Base-by-base conservation (phyloP, 2,329 filamentous ascomycete genomes). In the Claviceps quebecensis region DNA sequence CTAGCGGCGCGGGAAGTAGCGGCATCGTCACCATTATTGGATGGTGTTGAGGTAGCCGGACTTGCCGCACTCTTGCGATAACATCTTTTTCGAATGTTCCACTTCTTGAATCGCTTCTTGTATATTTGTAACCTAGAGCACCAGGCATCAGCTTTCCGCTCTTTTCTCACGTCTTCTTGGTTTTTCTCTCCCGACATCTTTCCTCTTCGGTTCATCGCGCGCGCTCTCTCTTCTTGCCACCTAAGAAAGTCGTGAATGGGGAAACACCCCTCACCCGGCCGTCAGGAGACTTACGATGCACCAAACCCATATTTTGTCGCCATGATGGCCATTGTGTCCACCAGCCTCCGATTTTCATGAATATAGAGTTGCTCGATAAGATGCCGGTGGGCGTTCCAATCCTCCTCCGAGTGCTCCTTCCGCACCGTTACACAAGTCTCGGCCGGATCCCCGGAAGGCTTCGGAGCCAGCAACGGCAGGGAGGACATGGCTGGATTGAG, bases 61-160 rank as follows among this genome's bases (percentile, higher is more conserved):
- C 43, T 48, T 14, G 45, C 50, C 14, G 48, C 37, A 13, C 46
- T 45, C 54, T 63, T 66, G 45, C 65, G 60, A 54, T 68, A 67
- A 50, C 58, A 58, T 39, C 65, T 60, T 51, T 68, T 68, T 49
- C 65, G 62, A 22, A 68, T 53, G 48, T 66, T 64, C 66, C 66
- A 68, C 54, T 67, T 68, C 56, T 64, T 66, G 45, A 68, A 56
- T 36, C 66, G 60, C 54, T 68, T 68, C 52, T 68, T 68, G 50
- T 67, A 68, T 65, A 68, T 68, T 45, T 68, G 65, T 52, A 67
- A 64, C 50, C 66, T 68, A 44, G 68, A 44, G 47, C 26, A 34
- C 17, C 6, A 34, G 23, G 6, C 14, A 45, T 45, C 23, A 45
- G 43, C 14, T 26, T 44, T 11, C 39, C 2, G 7, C 26, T 19